Conservation (phyloP, 176 grass and related monocot species). For the Eragrostis curvula region DNA sequence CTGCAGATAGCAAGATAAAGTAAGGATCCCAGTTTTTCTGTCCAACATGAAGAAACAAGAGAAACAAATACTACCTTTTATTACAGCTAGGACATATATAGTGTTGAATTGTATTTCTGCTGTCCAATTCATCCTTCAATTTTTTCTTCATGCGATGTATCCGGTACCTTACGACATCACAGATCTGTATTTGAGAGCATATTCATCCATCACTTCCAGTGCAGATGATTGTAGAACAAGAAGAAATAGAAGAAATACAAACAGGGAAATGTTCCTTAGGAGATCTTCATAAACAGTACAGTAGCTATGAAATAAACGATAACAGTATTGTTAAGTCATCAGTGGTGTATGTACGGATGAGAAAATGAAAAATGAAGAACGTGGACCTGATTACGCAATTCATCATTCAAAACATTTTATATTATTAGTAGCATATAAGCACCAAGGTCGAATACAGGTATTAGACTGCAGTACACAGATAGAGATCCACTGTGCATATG, state of each 20-base stretch:
- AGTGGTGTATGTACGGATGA: neutral
- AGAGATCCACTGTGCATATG: neutral
- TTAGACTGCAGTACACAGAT: neutral
- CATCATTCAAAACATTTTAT: neutral
- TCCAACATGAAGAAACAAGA: slow-evolving; percentile 20
- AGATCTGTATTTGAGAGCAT: slow-evolving; percentile 62
- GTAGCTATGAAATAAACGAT: neutral
- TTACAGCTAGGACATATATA: slow-evolving; percentile 94
- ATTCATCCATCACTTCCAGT: slow-evolving; percentile 26
- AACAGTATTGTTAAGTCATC: neutral
- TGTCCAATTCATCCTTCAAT: slow-evolving; percentile 95
- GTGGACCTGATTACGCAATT: neutral
- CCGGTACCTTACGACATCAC: slow-evolving; percentile 90
- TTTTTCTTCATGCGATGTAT: slow-evolving; percentile 99
- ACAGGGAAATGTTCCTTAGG: slow-evolving; percentile 21
- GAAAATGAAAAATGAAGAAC: neutral
- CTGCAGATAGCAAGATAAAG: slow-evolving; percentile 48
- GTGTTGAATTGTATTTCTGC: slow-evolving; percentile 93
- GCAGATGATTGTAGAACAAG: slow-evolving; percentile 11
- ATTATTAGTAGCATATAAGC: neutral
- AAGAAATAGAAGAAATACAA: slow-evolving; percentile 15
- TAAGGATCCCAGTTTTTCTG: neutral
- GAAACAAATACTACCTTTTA: slow-evolving; percentile 62
- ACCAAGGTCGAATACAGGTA: neutral
- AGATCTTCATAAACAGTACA: neutral